Percentiles rank a stretch among this genome's conserved stretches.
phyloP scores from a whole-genome alignment of 2,329 filamentous ascomycete species.

The Aspergillus proliferans region DNA sequence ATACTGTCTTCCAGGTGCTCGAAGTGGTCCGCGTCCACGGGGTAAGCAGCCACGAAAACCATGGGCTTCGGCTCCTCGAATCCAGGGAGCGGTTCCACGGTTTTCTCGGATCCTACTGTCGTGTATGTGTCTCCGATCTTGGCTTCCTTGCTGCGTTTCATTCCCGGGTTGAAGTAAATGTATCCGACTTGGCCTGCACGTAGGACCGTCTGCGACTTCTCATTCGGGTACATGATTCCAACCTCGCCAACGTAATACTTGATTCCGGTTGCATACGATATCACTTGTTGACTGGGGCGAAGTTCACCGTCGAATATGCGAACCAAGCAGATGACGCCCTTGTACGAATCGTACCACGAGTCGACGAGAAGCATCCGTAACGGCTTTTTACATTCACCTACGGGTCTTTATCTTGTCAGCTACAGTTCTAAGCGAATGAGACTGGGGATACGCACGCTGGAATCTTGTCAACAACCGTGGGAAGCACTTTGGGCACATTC shows the following conservation, averaged over 20 bases:
- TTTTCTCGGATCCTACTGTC: conserved; percentile 65
- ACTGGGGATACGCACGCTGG: conserved; percentile 49
- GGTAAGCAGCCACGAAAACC: conserved; percentile 97
- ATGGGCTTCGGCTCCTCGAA: conserved; percentile 98
- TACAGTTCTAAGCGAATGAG: not conserved
- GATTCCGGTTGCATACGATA: conserved; percentile 79
- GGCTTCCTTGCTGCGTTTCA: conserved; percentile 94
- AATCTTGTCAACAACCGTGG: conserved; percentile 76
- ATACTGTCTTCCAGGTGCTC: conserved; percentile 87
- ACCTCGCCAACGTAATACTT: conserved; percentile 95
- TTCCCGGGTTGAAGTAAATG: conserved; percentile 93
- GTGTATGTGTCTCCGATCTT: conserved; percentile 96
- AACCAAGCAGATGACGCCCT: conserved; percentile 85
- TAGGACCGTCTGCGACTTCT: conserved; percentile 71
- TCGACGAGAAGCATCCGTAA: conserved; percentile 84
- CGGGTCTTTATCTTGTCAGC: conserved; percentile 45
- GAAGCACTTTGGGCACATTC: conserved; percentile 77
- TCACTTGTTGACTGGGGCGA: conserved; percentile 73
- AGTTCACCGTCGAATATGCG: conserved; percentile 85
- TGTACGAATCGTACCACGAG: conserved; percentile 97
- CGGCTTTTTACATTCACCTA: conserved; percentile 65
- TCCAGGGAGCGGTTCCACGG: conserved; percentile 75
- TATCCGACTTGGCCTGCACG: conserved; percentile 94
- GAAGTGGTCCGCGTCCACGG: conserved; percentile 84
- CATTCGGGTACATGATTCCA: conserved; percentile 88